phyloP scores from a whole-genome alignment of 768 basidiomycete species.

The Suillus cothurnatus region DNA sequence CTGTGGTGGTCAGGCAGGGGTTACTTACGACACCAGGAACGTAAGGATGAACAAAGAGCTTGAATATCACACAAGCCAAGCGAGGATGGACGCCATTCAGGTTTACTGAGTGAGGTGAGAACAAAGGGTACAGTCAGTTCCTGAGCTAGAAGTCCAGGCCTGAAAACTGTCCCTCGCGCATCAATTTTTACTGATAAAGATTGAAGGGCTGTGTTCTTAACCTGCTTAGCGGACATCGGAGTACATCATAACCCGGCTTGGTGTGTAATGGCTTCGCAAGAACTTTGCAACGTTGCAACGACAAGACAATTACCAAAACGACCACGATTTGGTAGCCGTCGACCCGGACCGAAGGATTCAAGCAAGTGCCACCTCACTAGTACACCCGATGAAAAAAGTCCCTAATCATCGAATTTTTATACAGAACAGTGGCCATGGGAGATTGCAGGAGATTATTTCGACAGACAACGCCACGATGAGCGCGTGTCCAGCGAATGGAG shows the following conservation, averaged over 20 bases:
- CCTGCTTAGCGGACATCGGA: background rate
- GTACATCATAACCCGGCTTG: background rate
- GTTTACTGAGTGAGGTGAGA: background rate
- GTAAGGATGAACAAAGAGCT: background rate
- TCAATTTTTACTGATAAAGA: background rate
- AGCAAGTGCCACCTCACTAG: background rate
- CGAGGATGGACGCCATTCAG: background rate
- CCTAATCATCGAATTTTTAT: too few species aligned
- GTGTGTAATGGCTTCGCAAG: background rate
- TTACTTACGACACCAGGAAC: conserved; percentile 1
- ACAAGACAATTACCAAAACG: background rate
- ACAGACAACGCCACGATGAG: background rate
- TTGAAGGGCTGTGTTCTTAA: background rate
- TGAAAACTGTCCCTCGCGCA: background rate
- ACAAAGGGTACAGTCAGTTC: background rate
- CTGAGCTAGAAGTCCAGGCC: background rate
- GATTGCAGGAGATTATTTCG: background rate
- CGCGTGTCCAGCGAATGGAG: background rate
- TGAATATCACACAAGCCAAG: background rate
- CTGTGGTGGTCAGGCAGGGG: background rate
- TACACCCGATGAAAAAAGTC: too few species aligned
- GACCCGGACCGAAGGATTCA: background rate
- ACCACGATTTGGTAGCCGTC: background rate
- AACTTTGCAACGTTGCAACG: background rate
- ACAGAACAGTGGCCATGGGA: background rate